Conservation (phyloP, 192 early-diverging fungal genomes). For the Helicostylum pulchrum region DNA sequence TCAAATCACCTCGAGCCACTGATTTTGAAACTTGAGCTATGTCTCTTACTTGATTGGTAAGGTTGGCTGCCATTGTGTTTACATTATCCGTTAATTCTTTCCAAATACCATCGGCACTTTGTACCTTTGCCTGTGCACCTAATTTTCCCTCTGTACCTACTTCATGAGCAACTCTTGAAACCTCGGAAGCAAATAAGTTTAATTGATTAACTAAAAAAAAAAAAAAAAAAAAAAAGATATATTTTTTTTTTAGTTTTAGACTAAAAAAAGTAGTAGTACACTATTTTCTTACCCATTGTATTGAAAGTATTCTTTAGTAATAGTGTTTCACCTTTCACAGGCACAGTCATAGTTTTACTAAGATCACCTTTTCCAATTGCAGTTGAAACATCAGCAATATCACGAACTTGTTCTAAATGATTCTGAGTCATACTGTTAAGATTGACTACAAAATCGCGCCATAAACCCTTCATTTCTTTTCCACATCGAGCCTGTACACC, state of each 20-base stretch:
- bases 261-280: neutral
- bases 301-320: constrained; percentile 74
- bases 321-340: constrained; percentile 71
- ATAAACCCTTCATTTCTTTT: constrained; percentile 48
- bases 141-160: constrained; percentile 69
- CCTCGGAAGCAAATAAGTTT: constrained; percentile 52
- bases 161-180: constrained; percentile 64
- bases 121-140: constrained; percentile 57
- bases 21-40: constrained; percentile 65
- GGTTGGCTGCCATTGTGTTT: constrained; percentile 58
- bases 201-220: constrained; percentile 46
- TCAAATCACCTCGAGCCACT: constrained; percentile 54
- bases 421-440: constrained; percentile 54
- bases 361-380: constrained; percentile 70
- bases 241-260: neutral
- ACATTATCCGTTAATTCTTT: constrained; percentile 50
- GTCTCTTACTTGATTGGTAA: constrained; percentile 58
- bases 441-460: constrained; percentile 54
- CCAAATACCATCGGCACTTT: constrained; percentile 46
- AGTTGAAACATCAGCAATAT: constrained; percentile 69
- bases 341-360: constrained; percentile 63
- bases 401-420: constrained; percentile 58
- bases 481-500: constrained; percentile 61
- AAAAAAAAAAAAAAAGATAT: neutral
- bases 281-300: constrained; percentile 56